Percentiles rank a stretch among this genome's conserved stretches.
Evolutionary conservation across 345 rosid genomes (phyloP).

Genomic region (Syzygium aromaticum): DNA sequence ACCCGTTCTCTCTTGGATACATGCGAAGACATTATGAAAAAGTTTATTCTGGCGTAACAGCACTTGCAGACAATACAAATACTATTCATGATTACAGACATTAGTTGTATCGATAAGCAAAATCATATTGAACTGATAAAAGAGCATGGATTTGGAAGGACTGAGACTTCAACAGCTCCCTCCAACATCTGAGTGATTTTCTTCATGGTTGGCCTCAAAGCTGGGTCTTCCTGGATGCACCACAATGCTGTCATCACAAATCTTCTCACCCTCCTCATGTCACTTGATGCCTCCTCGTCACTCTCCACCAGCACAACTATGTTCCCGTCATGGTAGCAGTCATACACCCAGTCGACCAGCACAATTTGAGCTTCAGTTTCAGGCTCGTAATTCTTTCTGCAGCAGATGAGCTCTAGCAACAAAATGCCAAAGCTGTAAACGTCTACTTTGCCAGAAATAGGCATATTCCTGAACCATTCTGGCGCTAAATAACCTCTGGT

Average conservation of each 20-base stretch:
- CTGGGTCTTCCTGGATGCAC: conserved; percentile 3
- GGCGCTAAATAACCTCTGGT: conserved; percentile 5
- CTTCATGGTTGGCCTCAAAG: conserved; percentile 6
- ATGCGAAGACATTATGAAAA: neutral
- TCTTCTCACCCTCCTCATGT: neutral
- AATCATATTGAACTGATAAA: neutral
- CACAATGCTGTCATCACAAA: conserved; percentile 6
- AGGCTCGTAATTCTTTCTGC: neutral
- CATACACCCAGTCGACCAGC: neutral
- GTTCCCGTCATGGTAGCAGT: neutral
- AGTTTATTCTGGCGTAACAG: neutral
- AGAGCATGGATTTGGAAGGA: neutral
- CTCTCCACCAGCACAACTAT: neutral
- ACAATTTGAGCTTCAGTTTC: neutral
- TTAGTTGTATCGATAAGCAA: neutral
- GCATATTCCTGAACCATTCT: neutral
- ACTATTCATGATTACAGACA: neutral
- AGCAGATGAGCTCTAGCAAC: conserved; percentile 12
- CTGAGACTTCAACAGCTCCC: neutral
- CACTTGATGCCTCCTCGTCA: neutral
- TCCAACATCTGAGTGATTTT: conserved; percentile 4
- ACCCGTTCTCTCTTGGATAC: neutral
- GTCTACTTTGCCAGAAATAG: conserved; percentile 14
- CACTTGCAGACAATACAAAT: neutral
- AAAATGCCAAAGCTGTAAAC: conserved; percentile 19